Conservation (phyloP, 768 basidiomycete genomes). For the Phylloporus sp. region DNA sequence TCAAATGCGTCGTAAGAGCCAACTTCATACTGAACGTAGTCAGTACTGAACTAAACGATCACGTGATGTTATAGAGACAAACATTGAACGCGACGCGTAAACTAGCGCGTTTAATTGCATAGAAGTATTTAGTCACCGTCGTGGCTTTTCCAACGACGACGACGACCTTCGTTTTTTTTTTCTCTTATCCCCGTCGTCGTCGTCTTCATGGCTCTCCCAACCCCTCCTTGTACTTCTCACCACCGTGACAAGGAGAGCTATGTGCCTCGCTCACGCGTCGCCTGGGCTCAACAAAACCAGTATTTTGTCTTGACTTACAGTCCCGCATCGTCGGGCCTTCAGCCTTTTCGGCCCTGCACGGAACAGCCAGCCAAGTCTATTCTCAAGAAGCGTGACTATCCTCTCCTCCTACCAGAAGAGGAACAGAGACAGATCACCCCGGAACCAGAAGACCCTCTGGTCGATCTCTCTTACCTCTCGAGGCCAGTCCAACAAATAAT, state of each 20-base stretch:
- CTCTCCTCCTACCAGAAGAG: slow-evolving; percentile 39
- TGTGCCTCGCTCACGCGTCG: slow-evolving; percentile 39
- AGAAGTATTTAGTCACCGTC: slow-evolving; percentile 21
- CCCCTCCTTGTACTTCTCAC: slow-evolving; percentile 59
- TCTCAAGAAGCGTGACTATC: slow-evolving; percentile 50
- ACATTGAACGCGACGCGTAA: slow-evolving; percentile 40
- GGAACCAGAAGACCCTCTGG: slow-evolving; percentile 69
- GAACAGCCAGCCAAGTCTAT: slow-evolving; percentile 60
- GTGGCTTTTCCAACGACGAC: slow-evolving; percentile 15
- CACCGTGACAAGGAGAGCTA: slow-evolving; percentile 54
- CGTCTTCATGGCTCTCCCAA: slow-evolving; percentile 46
- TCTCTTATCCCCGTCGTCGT: slow-evolving; percentile 10
- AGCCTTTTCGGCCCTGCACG: slow-evolving; percentile 35
- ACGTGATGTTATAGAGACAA: slow-evolving; percentile 27
- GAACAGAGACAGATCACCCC: slow-evolving; percentile 63
- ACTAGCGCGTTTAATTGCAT: slow-evolving; percentile 36
- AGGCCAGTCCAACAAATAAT: slow-evolving; percentile 61
- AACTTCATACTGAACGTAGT: too few species aligned
- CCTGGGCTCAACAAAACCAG: slow-evolving; percentile 51
- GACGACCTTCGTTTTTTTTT: slow-evolving; percentile 12
- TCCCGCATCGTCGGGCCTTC: slow-evolving; percentile 20
- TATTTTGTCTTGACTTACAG: slow-evolving; percentile 39
- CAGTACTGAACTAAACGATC: slow-evolving; percentile 4
- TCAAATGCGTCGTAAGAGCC: too few species aligned
- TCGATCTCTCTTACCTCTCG: slow-evolving; percentile 60